Base-by-base conservation (phyloP, 140 eudicot genomes). In the Artemisia princeps region DNA sequence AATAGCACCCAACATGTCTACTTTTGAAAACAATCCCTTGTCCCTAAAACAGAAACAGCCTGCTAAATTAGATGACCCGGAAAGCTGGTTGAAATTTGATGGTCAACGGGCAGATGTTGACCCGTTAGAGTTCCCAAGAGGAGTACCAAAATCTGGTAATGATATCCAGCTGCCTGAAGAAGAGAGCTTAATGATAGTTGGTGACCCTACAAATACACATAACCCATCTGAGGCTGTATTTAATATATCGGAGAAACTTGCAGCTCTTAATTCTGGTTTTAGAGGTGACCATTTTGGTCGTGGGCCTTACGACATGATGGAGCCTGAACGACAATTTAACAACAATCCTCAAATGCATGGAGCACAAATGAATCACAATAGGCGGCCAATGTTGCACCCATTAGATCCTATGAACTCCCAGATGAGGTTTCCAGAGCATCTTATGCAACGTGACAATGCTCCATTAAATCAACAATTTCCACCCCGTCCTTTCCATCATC, bases 151-250 rank as follows among this genome's bases (percentile, higher is more conserved):
- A 13, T 68, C 40, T 14, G 75, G 65, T 55, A 79, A 66, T 71
- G 85, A 72, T 9, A 55, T 78, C 63, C 88, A 74, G 73, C 81
- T 85, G 50, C 90, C 95, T 15, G 95, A 85, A 82, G 98, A 83
- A 71, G 89, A 85, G 28, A 85, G 80, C 74, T 81, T 85, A 24
- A 78, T 81, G 55, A 48, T 70, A 51, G 79, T 64, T 24, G 77
- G 67, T 10, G 85, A 83, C 72, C 72, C 83, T 15, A 48, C 79
- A 70, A 78, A 76, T 52, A 53, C 70, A 37, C 79, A 60, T 15
- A 69, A 70, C 51, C 67, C 84, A 6, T 71, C 87, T 13, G 83
- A 67, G 62, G 74, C 60, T 9, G 49, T 85, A 13, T 65, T 73
- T 76, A 79, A 83, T 68, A 75, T 87, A 63, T 46, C 76, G 0